Percentiles rank a stretch among this genome's conserved stretches.
Evolutionary conservation across 331 rosid genomes (phyloP).

Genomic region (Rosa hybrid): DNA sequence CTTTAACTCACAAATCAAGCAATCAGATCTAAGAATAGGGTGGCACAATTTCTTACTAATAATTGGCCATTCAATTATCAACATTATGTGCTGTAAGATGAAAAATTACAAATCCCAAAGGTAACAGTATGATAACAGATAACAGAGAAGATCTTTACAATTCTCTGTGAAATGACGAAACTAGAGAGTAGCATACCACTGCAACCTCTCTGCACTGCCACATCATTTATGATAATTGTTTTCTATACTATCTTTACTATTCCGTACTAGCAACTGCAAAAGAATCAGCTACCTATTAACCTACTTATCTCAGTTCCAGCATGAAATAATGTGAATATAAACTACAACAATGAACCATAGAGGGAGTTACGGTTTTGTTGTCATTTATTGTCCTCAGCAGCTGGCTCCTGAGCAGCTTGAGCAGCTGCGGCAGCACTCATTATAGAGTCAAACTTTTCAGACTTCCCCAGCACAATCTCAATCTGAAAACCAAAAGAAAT

Average conservation of each 20-base stretch:
- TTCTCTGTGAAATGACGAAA: constrained; percentile 17
- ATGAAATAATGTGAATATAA: constrained; percentile 25
- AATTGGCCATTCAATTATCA: not conserved
- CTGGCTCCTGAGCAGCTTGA: constrained; percentile 26
- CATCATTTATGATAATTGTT: constrained; percentile 3
- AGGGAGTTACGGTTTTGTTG: not conserved
- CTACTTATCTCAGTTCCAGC: constrained; percentile 10
- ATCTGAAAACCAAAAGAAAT: constrained; percentile 25
- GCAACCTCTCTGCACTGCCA: constrained; percentile 20
- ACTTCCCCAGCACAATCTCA: constrained; percentile 58
- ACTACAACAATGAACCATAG: constrained; percentile 21
- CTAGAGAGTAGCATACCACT: constrained; percentile 15
- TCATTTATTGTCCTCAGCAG: constrained; percentile 24
- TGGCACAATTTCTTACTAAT: not conserved
- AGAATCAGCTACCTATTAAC: constrained; percentile 6
- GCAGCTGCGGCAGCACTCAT: constrained; percentile 27
- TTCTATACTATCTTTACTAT: constrained; percentile 18
- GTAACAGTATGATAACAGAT: constrained; percentile 11
- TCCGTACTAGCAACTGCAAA: constrained; percentile 18
- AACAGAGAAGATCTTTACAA: constrained; percentile 30
- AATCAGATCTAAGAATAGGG: not conserved
- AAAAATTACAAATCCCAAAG: constrained; percentile 18
- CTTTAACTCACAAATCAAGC: not conserved
- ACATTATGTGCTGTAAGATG: constrained; percentile 8
- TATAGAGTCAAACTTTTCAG: constrained; percentile 47